Percentiles rank a stretch among this genome's conserved stretches.
These are phyloP conservation scores for Cucurbita pepo DNA, from an alignment of 306 rosid species.

Conservation along the genomic window DNA sequence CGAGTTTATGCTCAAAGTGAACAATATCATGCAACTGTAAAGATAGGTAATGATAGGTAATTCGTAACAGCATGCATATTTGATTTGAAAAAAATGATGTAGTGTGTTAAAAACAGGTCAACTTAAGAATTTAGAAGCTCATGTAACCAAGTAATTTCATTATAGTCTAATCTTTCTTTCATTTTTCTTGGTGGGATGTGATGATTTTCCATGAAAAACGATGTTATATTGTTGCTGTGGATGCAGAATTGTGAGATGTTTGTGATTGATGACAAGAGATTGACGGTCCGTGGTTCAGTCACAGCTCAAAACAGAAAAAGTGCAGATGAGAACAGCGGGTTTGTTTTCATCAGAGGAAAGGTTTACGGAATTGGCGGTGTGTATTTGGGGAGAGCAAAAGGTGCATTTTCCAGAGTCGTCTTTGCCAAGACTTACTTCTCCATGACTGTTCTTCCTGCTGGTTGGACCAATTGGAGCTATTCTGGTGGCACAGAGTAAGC, in stretches of 20 bases:
- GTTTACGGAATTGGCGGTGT: constrained; percentile 64
- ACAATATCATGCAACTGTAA: no score
- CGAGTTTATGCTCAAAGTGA: no score
- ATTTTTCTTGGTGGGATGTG: no score
- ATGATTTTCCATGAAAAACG: neutral
- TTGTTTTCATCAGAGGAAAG: constrained; percentile 38
- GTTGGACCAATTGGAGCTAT: constrained; percentile 76
- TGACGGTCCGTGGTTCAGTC: constrained; percentile 40
- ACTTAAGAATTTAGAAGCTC: neutral
- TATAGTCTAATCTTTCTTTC: no score
- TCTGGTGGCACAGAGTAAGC: constrained; percentile 49
- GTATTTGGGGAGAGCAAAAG: constrained; percentile 67
- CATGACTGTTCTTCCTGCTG: constrained; percentile 27
- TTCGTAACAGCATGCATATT: neutral
- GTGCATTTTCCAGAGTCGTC: constrained; percentile 51
- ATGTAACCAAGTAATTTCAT: neutral
- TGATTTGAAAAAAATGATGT: neutral
- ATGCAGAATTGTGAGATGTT: constrained; percentile 61
- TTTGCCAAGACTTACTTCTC: constrained; percentile 50
- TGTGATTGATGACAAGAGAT: constrained; percentile 55
- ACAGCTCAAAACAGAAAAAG: constrained; percentile 45
- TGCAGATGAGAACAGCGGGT: constrained; percentile 40
- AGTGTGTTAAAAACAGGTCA: neutral
- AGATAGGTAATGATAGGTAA: no score
- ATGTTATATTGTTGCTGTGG: neutral